Evolutionary conservation across 176 grass and related monocot species (phyloP).

Genomic region (Tillandsia fasciculata): DNA sequence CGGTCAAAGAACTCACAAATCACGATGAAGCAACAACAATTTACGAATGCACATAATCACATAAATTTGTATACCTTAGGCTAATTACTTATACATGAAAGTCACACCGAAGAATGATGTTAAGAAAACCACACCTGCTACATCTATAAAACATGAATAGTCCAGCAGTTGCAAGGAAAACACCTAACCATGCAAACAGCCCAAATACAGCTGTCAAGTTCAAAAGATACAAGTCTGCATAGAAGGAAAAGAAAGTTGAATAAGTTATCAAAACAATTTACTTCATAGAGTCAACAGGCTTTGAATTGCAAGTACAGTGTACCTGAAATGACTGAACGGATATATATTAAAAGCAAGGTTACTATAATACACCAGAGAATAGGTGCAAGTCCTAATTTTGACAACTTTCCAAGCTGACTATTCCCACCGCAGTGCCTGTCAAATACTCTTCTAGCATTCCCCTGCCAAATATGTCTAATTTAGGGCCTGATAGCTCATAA

Average conservation of each 20-base stretch:
- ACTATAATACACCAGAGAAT: constrained; percentile 72
- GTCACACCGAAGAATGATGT: too few species aligned
- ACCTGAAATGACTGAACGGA: constrained; percentile 84
- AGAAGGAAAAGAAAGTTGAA: constrained; percentile 20
- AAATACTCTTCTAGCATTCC: constrained; percentile 88
- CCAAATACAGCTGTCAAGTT: constrained; percentile 51
- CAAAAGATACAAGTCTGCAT: constrained; percentile 51
- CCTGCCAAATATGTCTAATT: constrained; percentile 32
- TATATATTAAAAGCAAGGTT: constrained; percentile 60
- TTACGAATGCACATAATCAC: background rate
- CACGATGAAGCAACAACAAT: background rate
- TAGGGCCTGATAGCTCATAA: background rate
- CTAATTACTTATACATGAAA: background rate
- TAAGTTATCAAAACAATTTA: constrained; percentile 11
- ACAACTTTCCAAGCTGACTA: constrained; percentile 44
- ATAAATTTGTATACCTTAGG: background rate
- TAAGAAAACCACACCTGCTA: constrained; percentile 64
- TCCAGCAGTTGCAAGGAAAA: constrained; percentile 73
- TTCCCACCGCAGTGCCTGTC: constrained; percentile 66
- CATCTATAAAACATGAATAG: constrained; percentile 94
- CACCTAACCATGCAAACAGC: constrained; percentile 80
- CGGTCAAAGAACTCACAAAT: too few species aligned
- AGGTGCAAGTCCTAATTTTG: constrained; percentile 87
- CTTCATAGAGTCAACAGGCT: background rate
- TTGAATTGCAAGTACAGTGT: background rate